Percentiles rank a stretch among this genome's conserved stretches.
These are phyloP conservation scores for Xylaria multiplex DNA, from an alignment of 2,329 filamentous ascomycete genomes.

Conservation along the genomic window DNA sequence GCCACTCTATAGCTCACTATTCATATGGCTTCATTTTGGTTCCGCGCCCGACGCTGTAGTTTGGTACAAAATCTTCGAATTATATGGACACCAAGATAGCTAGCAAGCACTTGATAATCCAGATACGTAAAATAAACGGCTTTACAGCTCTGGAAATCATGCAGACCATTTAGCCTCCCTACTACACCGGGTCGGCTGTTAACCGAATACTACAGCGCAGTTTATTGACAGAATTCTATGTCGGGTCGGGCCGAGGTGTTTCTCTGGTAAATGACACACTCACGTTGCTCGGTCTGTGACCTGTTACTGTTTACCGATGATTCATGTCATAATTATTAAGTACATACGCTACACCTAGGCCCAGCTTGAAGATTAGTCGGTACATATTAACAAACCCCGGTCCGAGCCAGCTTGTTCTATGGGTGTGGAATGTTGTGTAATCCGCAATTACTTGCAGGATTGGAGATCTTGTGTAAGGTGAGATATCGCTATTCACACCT, in stretches of 20 bases:
- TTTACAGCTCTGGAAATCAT: constrained; percentile 2
- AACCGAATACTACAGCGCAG: constrained; percentile 8
- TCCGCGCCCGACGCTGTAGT: constrained; percentile 12
- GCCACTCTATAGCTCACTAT: constrained; percentile 26
- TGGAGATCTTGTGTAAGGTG: constrained; percentile 64
- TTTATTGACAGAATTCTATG: constrained; percentile 19
- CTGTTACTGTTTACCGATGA: constrained; percentile 31
- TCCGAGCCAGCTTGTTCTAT: constrained; percentile 33
- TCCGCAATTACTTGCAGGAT: constrained; percentile 50
- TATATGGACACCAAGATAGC: neutral
- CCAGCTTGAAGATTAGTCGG: constrained; percentile 7
- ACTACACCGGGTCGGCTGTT: constrained; percentile 10
- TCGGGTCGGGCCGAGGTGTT: constrained; percentile 34
- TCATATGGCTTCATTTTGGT: constrained; percentile 11
- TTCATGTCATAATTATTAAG: constrained; percentile 30
- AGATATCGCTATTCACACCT: constrained; percentile 53
- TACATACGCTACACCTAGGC: constrained; percentile 43
- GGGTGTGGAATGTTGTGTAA: constrained; percentile 46
- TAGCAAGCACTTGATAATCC: neutral
- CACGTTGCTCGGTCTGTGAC: constrained; percentile 32
- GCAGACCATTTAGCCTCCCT: neutral
- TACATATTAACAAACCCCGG: constrained; percentile 22
- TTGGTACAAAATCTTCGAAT: neutral
- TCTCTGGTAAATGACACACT: constrained; percentile 3
- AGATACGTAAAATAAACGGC: neutral